phyloP scores from a whole-genome alignment of 2,329 filamentous ascomycete genomes.

The Sarocladium brachiariae region DNA sequence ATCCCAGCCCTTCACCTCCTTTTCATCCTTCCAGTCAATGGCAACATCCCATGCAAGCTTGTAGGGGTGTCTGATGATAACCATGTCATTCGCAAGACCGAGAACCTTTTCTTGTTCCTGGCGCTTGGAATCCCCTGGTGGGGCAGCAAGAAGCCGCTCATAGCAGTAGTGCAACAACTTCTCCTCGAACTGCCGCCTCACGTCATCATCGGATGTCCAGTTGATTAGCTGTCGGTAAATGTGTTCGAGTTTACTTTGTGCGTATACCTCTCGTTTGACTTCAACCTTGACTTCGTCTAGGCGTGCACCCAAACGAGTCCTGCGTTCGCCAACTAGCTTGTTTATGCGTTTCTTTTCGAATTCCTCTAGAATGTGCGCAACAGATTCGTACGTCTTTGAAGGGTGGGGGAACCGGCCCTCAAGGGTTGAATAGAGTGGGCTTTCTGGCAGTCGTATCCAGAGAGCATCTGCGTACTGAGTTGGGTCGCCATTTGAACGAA shows the following conservation, averaged over 20 bases:
- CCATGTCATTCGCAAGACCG: slow-evolving; percentile 82
- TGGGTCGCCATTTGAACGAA: slow-evolving; percentile 63
- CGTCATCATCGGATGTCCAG: slow-evolving; percentile 82
- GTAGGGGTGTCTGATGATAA: slow-evolving; percentile 89
- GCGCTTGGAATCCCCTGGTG: slow-evolving; percentile 56
- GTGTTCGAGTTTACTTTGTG: slow-evolving; percentile 67
- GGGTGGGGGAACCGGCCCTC: slow-evolving; percentile 80
- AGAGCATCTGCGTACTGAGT: slow-evolving; percentile 71
- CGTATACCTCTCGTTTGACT: slow-evolving; percentile 79
- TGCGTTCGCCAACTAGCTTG: slow-evolving; percentile 78
- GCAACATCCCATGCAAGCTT: slow-evolving; percentile 85
- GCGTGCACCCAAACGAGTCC: slow-evolving; percentile 79
- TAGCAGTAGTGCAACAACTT: slow-evolving; percentile 78
- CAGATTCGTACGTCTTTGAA: slow-evolving; percentile 69
- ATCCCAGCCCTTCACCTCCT: slow-evolving; percentile 71
- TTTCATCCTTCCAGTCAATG: slow-evolving; percentile 80
- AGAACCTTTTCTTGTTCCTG: slow-evolving; percentile 66
- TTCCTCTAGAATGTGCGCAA: slow-evolving; percentile 75
- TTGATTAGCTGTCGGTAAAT: slow-evolving; percentile 80
- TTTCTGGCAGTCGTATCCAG: slow-evolving; percentile 69
- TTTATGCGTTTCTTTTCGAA: slow-evolving; percentile 89
- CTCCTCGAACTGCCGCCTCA: slow-evolving; percentile 80
- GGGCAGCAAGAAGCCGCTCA: slow-evolving; percentile 66
- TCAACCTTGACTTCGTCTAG: slow-evolving; percentile 77
- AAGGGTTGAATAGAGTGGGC: slow-evolving; percentile 71